Conservation (phyloP, 352 stramenopile genomes). For the Phytophthora idaei region DNA sequence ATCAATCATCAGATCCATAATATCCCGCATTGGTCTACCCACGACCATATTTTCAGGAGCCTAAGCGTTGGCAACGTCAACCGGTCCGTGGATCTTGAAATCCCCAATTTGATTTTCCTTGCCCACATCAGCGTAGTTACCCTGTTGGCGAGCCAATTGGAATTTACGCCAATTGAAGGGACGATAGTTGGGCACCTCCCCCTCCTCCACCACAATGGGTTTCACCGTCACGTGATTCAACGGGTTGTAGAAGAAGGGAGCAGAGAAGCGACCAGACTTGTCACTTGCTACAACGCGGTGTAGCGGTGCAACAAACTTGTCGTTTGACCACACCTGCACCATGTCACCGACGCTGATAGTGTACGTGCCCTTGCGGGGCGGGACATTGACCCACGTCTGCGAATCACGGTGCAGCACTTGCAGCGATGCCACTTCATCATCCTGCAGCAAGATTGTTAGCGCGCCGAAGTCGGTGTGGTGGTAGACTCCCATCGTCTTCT, state of each 20-base stretch:
- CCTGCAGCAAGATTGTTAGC: constrained; percentile 66
- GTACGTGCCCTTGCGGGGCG: constrained; percentile 26
- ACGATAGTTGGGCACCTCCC: constrained; percentile 61
- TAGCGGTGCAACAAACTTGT: constrained; percentile 53
- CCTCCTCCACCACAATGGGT: constrained; percentile 56
- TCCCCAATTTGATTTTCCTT: constrained; percentile 64
- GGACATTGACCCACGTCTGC: constrained; percentile 27
- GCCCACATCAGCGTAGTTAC: constrained; percentile 91
- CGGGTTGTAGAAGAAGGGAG: constrained; percentile 73
- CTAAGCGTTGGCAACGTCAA: constrained; percentile 18
- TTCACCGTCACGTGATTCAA: constrained; percentile 64
- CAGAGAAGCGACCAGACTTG: constrained; percentile 48
- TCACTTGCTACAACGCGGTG: constrained; percentile 56
- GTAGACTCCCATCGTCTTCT: constrained; percentile 61
- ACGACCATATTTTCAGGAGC: too few relatives aligned
- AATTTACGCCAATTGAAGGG: constrained; percentile 87
- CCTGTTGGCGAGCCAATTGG: constrained; percentile 78
- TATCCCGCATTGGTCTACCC: too few relatives aligned
- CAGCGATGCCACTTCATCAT: constrained; percentile 61
- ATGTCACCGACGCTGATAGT: constrained; percentile 73
- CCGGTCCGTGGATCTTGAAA: not conserved
- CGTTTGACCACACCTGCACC: constrained; percentile 66
- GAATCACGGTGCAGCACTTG: constrained; percentile 58
- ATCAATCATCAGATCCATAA: too few relatives aligned
- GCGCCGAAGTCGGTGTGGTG: constrained; percentile 67